Percentiles rank a stretch among this genome's conserved stretches.
Evolutionary conservation across 208 protist genomes (phyloP).

Genomic region (Naegleria fowleri): DNA sequence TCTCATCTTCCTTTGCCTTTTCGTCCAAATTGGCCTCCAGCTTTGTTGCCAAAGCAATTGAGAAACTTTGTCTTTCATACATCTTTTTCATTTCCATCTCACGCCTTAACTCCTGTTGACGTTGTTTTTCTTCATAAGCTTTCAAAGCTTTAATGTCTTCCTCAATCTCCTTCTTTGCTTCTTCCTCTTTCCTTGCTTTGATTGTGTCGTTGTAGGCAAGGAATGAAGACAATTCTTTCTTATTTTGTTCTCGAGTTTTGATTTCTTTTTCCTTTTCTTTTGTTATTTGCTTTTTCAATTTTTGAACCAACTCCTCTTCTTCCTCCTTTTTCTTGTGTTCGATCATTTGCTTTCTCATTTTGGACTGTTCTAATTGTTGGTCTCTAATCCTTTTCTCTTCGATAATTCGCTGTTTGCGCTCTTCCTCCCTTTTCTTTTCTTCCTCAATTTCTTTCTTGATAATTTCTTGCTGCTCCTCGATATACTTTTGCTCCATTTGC

Average conservation of each 20-base stretch:
- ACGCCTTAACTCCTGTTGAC: not conserved
- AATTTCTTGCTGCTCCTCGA: not conserved
- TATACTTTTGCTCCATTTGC: not conserved
- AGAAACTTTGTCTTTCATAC: not conserved
- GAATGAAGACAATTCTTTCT: not conserved
- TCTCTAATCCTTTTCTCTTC: constrained; percentile 17
- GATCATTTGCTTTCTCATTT: not conserved
- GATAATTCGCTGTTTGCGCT: not conserved
- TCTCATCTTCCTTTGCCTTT: constrained; percentile 15
- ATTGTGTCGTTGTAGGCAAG: not conserved
- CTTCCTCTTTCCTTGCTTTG: not conserved
- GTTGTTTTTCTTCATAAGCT: not conserved
- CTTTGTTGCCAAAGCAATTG: not conserved
- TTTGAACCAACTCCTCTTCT: not conserved
- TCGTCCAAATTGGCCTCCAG: not conserved
- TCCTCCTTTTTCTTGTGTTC: not conserved
- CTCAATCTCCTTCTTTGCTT: not conserved
- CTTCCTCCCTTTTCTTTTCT: not conserved
- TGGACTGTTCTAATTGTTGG: not conserved
- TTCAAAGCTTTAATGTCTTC: not conserved
- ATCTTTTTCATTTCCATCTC: constrained; percentile 22
- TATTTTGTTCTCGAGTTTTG: not conserved
- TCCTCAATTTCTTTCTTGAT: not conserved
- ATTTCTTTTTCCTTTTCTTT: not conserved
- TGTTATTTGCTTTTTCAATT: not conserved